A percentile compares a stretch with the other conserved stretches of the same genome.
Evolutionary conservation across 108 stramenopile species (phyloP).

Genomic region (Bacterosira constricta): DNA sequence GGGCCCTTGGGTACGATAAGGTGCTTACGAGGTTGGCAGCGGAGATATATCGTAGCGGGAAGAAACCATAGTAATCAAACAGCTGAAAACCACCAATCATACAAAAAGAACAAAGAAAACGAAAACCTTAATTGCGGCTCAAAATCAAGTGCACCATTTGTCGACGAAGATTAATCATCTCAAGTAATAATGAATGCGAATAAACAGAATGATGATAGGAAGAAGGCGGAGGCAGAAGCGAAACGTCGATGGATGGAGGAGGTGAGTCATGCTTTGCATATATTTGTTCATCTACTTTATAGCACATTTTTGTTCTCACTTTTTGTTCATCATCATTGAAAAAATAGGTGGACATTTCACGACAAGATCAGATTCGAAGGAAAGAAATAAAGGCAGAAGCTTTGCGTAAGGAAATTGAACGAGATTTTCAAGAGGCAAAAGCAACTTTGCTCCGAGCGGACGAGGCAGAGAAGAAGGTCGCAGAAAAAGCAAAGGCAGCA

Average conservation of each 20-base stretch:
- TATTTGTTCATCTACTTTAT: too few relatives aligned
- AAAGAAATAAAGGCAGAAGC: constrained; percentile 32
- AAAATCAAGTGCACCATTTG: too few relatives aligned
- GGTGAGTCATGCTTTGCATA: not conserved
- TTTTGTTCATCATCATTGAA: not conserved
- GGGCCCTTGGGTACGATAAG: too few relatives aligned
- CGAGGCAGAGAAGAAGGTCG: constrained; percentile 17
- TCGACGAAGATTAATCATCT: too few relatives aligned
- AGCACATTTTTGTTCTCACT: not conserved
- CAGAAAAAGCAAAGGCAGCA: constrained; percentile 10
- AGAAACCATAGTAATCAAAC: too few relatives aligned
- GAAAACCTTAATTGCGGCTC: too few relatives aligned
- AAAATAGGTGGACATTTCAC: constrained; percentile 25
- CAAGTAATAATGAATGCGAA: too few relatives aligned
- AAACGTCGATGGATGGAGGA: constrained; percentile 39
- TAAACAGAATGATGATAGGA: constrained; percentile 35
- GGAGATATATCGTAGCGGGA: too few relatives aligned
- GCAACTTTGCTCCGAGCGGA: constrained; percentile 18
- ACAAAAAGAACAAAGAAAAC: too few relatives aligned
- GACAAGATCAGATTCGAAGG: constrained; percentile 49
- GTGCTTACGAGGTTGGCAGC: too few relatives aligned
- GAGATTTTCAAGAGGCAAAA: constrained; percentile 19
- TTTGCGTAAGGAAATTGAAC: constrained; percentile 21
- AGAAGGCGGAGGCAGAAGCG: constrained; percentile 24
- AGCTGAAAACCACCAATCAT: too few relatives aligned